Evolutionary conservation across 2,329 filamentous ascomycete genomes (phyloP).

Genomic region (Neoarthrinium moseri): DNA sequence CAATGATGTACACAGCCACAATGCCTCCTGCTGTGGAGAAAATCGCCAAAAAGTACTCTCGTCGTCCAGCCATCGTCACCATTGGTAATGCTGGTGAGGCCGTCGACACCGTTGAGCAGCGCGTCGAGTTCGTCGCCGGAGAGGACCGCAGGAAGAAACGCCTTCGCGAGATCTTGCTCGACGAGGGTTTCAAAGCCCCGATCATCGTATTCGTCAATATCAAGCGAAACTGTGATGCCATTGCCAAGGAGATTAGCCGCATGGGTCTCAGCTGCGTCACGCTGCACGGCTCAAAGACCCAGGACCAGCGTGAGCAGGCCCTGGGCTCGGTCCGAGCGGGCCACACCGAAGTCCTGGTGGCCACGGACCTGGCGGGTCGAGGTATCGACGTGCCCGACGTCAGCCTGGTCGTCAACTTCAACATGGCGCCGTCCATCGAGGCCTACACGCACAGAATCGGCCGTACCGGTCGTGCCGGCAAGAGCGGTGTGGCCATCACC

Average conservation of each 20-base stretch:
- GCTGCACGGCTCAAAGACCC: slow-evolving; percentile 92
- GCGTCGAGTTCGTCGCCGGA: slow-evolving; percentile 84
- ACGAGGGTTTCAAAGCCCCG: slow-evolving; percentile 76
- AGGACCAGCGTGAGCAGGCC: slow-evolving; percentile 95
- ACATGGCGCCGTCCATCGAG: slow-evolving; percentile 93
- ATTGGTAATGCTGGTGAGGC: slow-evolving; percentile 95
- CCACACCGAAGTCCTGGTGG: slow-evolving; percentile 82
- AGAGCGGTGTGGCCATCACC: slow-evolving; percentile 93
- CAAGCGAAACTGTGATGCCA: slow-evolving; percentile 96
- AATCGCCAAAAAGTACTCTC: slow-evolving; percentile 95
- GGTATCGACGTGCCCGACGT: slow-evolving; percentile 98
- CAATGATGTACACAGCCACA: slow-evolving; percentile 99
- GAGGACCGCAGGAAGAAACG: slow-evolving; percentile 98
- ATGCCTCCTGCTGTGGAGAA: slow-evolving; percentile 92
- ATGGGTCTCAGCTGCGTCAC: slow-evolving; percentile 92
- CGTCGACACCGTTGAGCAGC: slow-evolving; percentile 96
- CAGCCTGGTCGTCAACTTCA: slow-evolving; percentile 94
- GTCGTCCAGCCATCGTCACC: slow-evolving; percentile 87
- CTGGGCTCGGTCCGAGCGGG: slow-evolving; percentile 81
- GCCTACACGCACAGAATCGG: slow-evolving; percentile 96
- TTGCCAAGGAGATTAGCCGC: slow-evolving; percentile 89
- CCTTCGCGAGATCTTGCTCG: slow-evolving; percentile 83
- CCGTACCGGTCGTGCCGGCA: slow-evolving; percentile 94
- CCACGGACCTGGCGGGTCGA: slow-evolving; percentile 91
- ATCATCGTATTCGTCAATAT: slow-evolving; percentile 99